A percentile compares a stretch with the other conserved stretches of the same genome.
Conservation (phyloP, 495 filamentous ascomycete species). For the Penicillium arizonense region DNA sequence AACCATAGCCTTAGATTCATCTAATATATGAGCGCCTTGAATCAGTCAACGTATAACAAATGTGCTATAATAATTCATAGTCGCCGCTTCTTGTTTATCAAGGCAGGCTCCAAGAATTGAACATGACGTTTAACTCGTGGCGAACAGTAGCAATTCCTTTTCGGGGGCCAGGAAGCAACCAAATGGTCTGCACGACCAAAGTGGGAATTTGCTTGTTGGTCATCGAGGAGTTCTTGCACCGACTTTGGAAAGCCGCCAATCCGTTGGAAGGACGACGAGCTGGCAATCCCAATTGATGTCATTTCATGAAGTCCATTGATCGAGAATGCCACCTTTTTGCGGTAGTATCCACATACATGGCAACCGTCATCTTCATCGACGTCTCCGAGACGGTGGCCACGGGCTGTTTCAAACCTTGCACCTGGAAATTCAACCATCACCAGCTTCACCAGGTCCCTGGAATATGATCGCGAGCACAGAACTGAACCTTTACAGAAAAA, state of each 20-base stretch:
- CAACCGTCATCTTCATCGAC: slow-evolving; percentile 9
- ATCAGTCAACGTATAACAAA: no score
- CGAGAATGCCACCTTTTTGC: slow-evolving; percentile 3
- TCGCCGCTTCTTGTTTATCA: no score
- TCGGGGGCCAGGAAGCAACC: not conserved
- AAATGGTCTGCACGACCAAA: slow-evolving; percentile 12
- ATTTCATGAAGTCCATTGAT: slow-evolving; percentile 5
- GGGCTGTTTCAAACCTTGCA: not conserved
- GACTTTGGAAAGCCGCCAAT: slow-evolving; percentile 13
- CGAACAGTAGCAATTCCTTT: no score
- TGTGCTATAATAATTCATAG: no score
- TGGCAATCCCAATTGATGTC: not conserved
- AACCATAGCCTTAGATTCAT: no score
- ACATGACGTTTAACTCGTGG: no score
- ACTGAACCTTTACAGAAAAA: slow-evolving; percentile 14
- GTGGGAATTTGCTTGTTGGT: slow-evolving; percentile 1
- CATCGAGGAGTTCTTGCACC: not conserved
- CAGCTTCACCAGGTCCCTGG: no score
- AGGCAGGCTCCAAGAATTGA: no score
- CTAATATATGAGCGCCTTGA: no score
- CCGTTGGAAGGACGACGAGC: not conserved
- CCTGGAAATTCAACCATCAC: slow-evolving; percentile 3
- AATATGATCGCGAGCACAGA: slow-evolving; percentile 2
- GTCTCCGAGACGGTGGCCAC: not conserved
- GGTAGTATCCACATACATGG: slow-evolving; percentile 8